These are phyloP conservation scores for Gaeumannomyces sp. DNA, from an alignment of 2,329 filamentous ascomycete species.

Conservation along the genomic window DNA sequence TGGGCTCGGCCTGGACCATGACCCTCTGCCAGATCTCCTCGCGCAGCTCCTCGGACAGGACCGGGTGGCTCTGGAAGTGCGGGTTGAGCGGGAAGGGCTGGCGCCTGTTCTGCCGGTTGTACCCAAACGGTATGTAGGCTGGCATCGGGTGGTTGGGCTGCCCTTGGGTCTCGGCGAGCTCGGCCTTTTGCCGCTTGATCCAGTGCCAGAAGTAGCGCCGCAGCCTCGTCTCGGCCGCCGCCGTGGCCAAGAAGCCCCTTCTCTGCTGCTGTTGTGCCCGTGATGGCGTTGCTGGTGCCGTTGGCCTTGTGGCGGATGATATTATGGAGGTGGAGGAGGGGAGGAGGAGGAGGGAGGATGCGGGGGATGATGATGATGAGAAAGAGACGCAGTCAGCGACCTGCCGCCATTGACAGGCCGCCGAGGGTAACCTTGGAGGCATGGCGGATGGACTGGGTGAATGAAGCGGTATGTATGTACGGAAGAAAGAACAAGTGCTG, in stretches of 20 bases:
- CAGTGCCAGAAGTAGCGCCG: constrained; percentile 2
- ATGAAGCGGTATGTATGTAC: not conserved
- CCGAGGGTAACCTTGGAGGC: constrained; percentile 26
- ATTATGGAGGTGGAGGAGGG: not conserved
- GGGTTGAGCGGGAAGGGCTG: constrained; percentile 69
- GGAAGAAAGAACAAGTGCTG: not conserved
- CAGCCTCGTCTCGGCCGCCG: not conserved
- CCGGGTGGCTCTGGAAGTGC: constrained; percentile 62
- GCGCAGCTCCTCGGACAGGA: constrained; percentile 67
- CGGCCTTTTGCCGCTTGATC: not conserved
- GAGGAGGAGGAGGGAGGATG: constrained; percentile 12
- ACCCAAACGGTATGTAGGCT: not conserved
- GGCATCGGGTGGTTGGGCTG: not conserved
- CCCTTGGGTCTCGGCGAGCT: not conserved
- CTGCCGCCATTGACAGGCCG: constrained; percentile 25
- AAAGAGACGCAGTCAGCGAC: constrained; percentile 20
- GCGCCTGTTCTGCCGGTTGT: not conserved
- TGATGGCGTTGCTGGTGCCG: not conserved
- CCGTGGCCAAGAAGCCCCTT: constrained; percentile 9
- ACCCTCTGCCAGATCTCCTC: constrained; percentile 70
- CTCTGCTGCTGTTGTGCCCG: not conserved
- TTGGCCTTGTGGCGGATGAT: not conserved
- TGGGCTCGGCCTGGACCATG: constrained; percentile 55
- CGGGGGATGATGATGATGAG: constrained; percentile 16
- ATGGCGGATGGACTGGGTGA: constrained; percentile 17